phyloP scores from a whole-genome alignment of 345 rosid species.

The Hibiscus syriacus region DNA sequence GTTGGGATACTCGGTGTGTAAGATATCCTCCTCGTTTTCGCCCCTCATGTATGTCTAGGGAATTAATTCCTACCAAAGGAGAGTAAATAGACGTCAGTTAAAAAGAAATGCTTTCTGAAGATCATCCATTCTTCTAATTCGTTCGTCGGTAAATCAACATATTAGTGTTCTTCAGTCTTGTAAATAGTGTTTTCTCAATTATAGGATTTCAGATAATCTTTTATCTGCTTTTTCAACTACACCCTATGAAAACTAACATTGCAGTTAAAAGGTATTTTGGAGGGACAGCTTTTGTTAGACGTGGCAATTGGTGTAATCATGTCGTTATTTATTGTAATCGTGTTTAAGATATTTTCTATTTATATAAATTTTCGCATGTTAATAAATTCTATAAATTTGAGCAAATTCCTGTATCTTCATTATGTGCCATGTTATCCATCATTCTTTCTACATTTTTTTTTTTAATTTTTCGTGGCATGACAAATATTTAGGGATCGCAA shows the following conservation, averaged over 20 bases:
- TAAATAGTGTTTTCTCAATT: conserved; percentile 31
- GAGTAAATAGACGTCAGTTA: conserved; percentile 42
- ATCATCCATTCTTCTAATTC: conserved; percentile 16
- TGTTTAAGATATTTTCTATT: too few relatives aligned
- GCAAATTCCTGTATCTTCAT: background rate
- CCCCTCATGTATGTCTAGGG: background rate
- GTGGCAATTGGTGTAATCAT: too few relatives aligned
- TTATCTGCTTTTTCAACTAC: conserved; percentile 16
- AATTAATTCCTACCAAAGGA: conserved; percentile 7
- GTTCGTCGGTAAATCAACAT: background rate
- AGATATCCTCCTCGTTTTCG: background rate
- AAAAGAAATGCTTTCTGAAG: conserved; percentile 16
- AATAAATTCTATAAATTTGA: background rate
- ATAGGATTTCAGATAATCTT: conserved; percentile 39
- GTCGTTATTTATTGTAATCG: too few relatives aligned
- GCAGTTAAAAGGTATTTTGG: conserved; percentile 12
- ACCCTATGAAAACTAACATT: conserved; percentile 14
- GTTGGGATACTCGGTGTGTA: conserved; percentile 6
- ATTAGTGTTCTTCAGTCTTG: conserved; percentile 21
- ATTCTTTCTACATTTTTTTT: too few relatives aligned
- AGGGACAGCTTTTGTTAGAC: background rate
- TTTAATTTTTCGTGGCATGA: too few relatives aligned
- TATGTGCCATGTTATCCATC: too few relatives aligned
- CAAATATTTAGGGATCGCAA: too few relatives aligned
- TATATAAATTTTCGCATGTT: too few relatives aligned